Evolutionary conservation across 2,329 filamentous ascomycete genomes (phyloP).

Genomic region (Immersiporthe knoxdaviesiana): DNA sequence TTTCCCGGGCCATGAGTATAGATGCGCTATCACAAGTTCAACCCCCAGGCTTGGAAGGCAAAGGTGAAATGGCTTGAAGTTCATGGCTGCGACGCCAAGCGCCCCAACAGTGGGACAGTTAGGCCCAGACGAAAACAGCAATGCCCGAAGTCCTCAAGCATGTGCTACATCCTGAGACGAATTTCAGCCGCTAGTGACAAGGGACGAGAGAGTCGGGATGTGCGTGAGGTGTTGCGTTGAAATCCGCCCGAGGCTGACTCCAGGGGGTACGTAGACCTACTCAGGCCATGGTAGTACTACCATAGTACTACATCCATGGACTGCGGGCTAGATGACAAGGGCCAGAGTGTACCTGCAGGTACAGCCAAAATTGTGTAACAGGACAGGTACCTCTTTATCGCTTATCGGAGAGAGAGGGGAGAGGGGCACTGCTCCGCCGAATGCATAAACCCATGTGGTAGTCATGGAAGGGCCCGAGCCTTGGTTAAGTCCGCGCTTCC

Average conservation of each 20-base stretch:
- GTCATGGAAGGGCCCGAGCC: conserved; percentile 2
- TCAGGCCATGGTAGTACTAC: too few species aligned
- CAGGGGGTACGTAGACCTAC: not conserved
- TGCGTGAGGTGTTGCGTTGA: not conserved
- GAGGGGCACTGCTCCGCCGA: conserved; percentile 13
- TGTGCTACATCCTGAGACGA: not conserved
- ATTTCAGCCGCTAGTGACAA: not conserved
- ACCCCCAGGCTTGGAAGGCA: not conserved
- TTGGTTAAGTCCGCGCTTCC: not conserved
- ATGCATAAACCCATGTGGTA: not conserved
- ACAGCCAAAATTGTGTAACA: not conserved
- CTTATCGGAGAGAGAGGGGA: conserved; percentile 15
- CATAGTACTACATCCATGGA: not conserved
- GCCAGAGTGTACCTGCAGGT: not conserved
- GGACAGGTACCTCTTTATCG: conserved; percentile 5
- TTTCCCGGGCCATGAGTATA: too few species aligned
- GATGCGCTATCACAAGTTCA: too few species aligned
- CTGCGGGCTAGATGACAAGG: not conserved
- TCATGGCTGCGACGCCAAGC: too few species aligned
- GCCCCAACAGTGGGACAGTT: not conserved
- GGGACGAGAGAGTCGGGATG: not conserved
- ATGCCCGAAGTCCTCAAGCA: not conserved
- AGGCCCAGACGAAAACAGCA: not conserved
- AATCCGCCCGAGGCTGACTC: conserved; percentile 6
- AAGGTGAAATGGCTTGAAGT: not conserved